Evolutionary conservation across 371 early-diverging fungal species (phyloP).

Genomic region (Zychaea mexicana): DNA sequence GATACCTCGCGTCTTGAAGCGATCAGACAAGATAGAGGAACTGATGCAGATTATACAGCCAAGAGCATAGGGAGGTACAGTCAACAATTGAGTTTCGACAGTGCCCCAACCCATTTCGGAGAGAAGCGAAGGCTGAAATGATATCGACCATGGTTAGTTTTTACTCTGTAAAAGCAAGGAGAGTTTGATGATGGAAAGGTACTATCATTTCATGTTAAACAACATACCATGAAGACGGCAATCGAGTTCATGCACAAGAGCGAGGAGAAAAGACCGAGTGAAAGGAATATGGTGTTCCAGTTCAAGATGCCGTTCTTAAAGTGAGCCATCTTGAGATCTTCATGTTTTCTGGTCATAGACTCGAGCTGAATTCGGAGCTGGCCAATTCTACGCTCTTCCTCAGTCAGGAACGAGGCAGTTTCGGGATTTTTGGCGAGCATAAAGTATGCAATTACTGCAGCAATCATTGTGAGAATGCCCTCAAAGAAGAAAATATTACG

Average conservation of each 20-base stretch:
- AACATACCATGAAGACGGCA: conserved; percentile 42
- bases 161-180: too few species aligned
- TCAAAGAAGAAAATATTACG: conserved; percentile 52
- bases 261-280: conserved; percentile 39
- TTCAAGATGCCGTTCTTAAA: conserved; percentile 46
- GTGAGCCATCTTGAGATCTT: conserved; percentile 34
- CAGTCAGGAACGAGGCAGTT: conserved; percentile 54
- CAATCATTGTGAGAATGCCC: conserved; percentile 30
- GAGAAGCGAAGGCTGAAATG: conserved; percentile 17
- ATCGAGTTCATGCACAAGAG: conserved; percentile 41
- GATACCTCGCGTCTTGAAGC: conserved; percentile 27
- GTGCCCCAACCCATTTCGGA: conserved; percentile 17
- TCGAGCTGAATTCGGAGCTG: conserved; percentile 39
- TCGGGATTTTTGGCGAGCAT: conserved; percentile 62
- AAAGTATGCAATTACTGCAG: conserved; percentile 20
- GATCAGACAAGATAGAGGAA: conserved; percentile 33
- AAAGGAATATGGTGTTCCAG: conserved; percentile 39
- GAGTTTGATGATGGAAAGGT: too few species aligned
- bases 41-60: conserved; percentile 29
- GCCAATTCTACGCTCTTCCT: conserved; percentile 51
- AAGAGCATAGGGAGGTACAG: conserved; percentile 41
- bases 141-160: too few species aligned
- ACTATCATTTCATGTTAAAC: too few species aligned
- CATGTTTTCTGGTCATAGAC: conserved; percentile 31
- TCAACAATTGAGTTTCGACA: conserved; percentile 34